Evolutionary conservation across 2,329 filamentous ascomycete genomes (phyloP).

Genomic region (Colletotrichum siamense): DNA sequence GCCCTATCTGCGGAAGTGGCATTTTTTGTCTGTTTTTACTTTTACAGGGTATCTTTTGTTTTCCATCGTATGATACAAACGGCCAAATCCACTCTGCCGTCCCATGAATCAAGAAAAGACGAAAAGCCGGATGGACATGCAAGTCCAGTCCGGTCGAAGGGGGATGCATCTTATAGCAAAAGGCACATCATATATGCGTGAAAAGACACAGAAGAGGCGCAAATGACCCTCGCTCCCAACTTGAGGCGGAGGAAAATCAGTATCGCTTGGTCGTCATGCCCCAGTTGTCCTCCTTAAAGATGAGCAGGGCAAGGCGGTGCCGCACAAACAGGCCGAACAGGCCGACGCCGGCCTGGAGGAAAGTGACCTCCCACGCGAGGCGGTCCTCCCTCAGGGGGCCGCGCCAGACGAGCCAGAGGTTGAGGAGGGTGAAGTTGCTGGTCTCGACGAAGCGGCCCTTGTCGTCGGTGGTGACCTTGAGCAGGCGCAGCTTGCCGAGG

Average conservation of each 20-base stretch:
- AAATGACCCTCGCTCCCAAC: not conserved
- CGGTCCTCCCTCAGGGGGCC: constrained; percentile 89
- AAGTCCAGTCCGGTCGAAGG: not conserved
- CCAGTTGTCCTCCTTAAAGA: constrained; percentile 91
- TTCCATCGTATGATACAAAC: not conserved
- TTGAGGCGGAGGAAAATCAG: not conserved
- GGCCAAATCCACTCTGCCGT: not conserved
- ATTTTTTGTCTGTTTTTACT: not conserved
- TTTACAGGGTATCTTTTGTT: constrained; percentile 14
- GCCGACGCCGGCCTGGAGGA: constrained; percentile 78
- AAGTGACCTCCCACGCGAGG: constrained; percentile 79
- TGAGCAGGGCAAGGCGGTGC: constrained; percentile 82
- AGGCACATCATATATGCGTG: not conserved
- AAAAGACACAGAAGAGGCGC: not conserved
- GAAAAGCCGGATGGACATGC: not conserved
- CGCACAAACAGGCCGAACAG: constrained; percentile 84
- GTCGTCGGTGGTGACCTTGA: constrained; percentile 67
- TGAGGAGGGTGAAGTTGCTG: constrained; percentile 91
- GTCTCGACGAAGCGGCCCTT: constrained; percentile 77
- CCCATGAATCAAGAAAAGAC: not conserved
- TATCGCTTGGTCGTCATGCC: constrained; percentile 31
- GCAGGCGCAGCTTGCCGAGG: constrained; percentile 69
- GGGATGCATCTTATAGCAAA: not conserved
- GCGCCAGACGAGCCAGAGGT: constrained; percentile 95
- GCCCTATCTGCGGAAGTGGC: not conserved